A percentile compares a stretch with the other conserved stretches of the same genome.
Evolutionary conservation across 2,329 filamentous ascomycete genomes (phyloP).

Genomic region (Pestalotiopsis fici): DNA sequence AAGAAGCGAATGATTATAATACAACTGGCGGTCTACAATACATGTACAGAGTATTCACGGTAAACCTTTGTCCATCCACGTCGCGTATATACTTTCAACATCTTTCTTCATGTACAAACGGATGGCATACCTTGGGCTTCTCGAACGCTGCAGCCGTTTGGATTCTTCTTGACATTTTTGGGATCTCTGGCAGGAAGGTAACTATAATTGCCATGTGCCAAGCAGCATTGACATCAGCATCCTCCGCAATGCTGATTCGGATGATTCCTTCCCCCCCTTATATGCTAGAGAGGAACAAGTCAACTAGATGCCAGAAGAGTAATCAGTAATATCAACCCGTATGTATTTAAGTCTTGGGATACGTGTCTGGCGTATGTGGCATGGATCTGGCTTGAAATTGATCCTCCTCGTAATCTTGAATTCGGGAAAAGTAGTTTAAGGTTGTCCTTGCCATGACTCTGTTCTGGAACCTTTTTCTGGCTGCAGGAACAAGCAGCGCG

Average conservation of each 20-base stretch:
- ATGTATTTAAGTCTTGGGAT: not conserved
- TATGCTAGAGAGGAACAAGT: not conserved
- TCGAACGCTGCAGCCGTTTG: not conserved
- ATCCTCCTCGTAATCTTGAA: not conserved
- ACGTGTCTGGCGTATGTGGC: not conserved
- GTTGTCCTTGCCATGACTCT: not conserved
- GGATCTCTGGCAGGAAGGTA: not conserved
- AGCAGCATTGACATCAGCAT: not conserved
- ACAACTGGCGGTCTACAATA: not conserved
- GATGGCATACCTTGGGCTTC: not conserved
- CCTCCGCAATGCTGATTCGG: not conserved
- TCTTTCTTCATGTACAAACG: too few relatives aligned
- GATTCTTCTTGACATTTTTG: not conserved
- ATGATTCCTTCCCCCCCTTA: not conserved
- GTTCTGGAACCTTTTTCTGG: not conserved
- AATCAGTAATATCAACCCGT: too few relatives aligned
- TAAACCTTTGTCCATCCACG: too few relatives aligned
- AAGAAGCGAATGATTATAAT: not conserved
- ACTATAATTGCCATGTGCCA: not conserved
- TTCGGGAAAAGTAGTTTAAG: not conserved
- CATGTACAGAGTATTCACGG: too few relatives aligned
- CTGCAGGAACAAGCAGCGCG: not conserved
- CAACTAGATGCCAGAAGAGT: not conserved
- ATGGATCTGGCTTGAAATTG: not conserved
- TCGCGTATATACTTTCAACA: too few relatives aligned